A percentile compares a stretch with the other conserved stretches of the same genome.
Evolutionary conservation across 1,284 basidiomycete genomes (phyloP).

Genomic region (Irpex lacteus): DNA sequence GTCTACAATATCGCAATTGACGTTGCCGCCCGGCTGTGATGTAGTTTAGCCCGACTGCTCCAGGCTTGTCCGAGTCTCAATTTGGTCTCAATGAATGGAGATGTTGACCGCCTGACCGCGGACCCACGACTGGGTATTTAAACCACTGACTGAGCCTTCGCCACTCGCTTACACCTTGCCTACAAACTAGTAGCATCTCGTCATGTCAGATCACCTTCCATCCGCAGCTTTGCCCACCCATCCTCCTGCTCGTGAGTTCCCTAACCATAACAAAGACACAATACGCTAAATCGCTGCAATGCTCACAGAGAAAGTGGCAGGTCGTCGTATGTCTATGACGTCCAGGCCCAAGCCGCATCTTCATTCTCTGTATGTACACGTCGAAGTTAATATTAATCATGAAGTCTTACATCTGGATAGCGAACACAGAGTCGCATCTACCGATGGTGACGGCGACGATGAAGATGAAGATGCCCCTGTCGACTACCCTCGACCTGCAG

Average conservation of each 20-base stretch:
- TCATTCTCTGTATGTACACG: conserved; percentile 3
- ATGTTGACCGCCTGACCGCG: neutral
- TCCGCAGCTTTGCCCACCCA: conserved; percentile 6
- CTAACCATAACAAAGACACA: neutral
- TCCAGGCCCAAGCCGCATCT: conserved; percentile 37
- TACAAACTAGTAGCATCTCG: neutral
- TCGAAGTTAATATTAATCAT: neutral
- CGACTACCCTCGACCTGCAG: conserved; percentile 63
- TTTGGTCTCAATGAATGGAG: neutral
- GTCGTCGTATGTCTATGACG: conserved; percentile 55
- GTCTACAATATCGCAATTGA: too few relatives aligned
- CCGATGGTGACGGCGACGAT: conserved; percentile 10
- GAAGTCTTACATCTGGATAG: conserved; percentile 18
- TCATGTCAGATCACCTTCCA: neutral
- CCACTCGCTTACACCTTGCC: neutral
- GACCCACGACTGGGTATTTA: neutral
- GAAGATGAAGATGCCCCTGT: conserved; percentile 32
- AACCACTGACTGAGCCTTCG: neutral
- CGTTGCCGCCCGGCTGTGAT: neutral
- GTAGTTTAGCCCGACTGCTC: neutral
- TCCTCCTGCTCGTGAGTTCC: conserved; percentile 13
- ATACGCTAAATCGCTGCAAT: too few relatives aligned
- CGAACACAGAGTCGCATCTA: conserved; percentile 24
- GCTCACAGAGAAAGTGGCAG: conserved; percentile 58
- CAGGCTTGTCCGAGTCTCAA: neutral